Conservation (phyloP, 176 grass and related monocot genomes). For the Zea luxurians region DNA sequence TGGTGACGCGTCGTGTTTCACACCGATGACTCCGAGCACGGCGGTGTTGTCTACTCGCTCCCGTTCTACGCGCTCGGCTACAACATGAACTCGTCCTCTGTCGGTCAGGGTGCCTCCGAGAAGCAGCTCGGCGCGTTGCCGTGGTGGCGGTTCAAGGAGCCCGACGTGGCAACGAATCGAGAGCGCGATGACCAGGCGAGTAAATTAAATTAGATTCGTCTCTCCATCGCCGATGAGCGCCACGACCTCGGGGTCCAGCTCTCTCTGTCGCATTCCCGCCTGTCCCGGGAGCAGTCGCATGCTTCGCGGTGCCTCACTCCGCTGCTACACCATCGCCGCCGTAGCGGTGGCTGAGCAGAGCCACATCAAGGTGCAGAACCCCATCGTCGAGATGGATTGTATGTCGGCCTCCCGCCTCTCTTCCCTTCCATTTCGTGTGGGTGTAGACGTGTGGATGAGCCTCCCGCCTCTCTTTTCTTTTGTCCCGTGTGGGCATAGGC, state of each 20-base stretch:
- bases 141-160: conserved; percentile 72
- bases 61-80: conserved; percentile 69
- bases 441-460: not conserved
- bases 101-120: conserved; percentile 72
- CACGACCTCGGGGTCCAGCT: too few relatives aligned
- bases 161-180: conserved; percentile 27
- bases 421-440: not conserved
- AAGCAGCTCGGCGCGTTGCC: conserved; percentile 78
- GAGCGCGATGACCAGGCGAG: conserved; percentile 56
- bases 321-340: conserved; percentile 56
- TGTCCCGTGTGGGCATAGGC: too few relatives aligned
- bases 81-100: conserved; percentile 90
- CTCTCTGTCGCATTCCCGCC: too few relatives aligned
- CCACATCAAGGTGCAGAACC: conserved; percentile 79
- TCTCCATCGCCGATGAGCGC: too few relatives aligned
- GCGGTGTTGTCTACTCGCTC: too few relatives aligned
- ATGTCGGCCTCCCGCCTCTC: not conserved
- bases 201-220: not conserved
- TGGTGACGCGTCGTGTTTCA: too few relatives aligned
- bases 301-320: conserved; percentile 45
- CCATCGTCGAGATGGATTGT: conserved; percentile 99
- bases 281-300: not conserved
- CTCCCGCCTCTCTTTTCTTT: too few relatives aligned
- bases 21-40: too few relatives aligned
- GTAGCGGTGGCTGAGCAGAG: conserved; percentile 41